These are phyloP conservation scores for Botrytis medusae DNA, from an alignment of 2,329 filamentous ascomycete genomes.

Conservation along the genomic window DNA sequence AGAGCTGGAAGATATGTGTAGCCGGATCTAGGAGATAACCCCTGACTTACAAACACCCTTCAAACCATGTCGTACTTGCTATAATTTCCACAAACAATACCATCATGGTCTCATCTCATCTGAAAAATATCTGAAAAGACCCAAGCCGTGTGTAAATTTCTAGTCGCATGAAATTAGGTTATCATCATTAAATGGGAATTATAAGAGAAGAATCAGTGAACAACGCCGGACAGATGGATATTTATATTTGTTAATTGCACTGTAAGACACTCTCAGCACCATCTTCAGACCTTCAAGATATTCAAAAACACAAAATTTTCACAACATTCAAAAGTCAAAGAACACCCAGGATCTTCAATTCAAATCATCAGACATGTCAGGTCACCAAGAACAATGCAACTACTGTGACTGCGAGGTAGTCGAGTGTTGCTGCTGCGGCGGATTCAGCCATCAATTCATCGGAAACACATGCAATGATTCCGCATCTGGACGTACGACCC, in stretches of 20 bases:
- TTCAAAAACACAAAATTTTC: neutral
- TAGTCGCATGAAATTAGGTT: neutral
- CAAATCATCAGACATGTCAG: neutral
- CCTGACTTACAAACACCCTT: neutral
- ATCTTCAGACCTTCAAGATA: neutral
- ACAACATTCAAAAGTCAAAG: neutral
- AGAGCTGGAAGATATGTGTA: neutral
- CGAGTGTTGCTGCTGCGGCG: neutral
- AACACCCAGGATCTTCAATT: neutral
- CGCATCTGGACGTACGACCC: too few relatives aligned
- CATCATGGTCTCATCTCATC: neutral
- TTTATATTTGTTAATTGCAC: neutral
- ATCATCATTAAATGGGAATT: neutral
- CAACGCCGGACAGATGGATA: neutral
- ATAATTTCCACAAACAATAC: neutral
- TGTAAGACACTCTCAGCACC: neutral
- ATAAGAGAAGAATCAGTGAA: neutral
- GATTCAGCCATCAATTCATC: neutral
- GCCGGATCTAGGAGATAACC: neutral
- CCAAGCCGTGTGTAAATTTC: neutral
- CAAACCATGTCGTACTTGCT: neutral
- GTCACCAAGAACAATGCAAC: neutral
- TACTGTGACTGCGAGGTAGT: neutral
- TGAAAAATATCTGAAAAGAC: neutral
- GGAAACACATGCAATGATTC: neutral